Percentiles rank a stretch among this genome's conserved stretches.
phyloP scores from a whole-genome alignment of 2,329 filamentous ascomycete species.

The Cordyceps pruinosa region DNA sequence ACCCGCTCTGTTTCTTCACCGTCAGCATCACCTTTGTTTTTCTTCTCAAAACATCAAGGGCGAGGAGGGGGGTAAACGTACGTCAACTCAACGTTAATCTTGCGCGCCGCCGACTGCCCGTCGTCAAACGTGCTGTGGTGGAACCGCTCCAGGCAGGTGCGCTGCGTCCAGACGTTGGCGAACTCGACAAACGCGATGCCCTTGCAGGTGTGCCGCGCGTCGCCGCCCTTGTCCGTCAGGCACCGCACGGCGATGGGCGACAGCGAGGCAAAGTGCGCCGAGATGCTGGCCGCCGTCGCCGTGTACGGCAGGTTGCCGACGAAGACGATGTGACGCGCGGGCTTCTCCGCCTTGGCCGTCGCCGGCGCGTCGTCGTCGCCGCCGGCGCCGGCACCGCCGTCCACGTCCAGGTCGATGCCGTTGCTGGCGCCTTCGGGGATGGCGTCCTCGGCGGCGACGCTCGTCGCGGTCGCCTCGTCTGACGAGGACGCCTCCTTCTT shows the following conservation, averaged over 20 bases:
- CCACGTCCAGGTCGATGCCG: constrained; percentile 11
- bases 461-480: constrained; percentile 9
- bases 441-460: constrained; percentile 11
- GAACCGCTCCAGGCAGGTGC: constrained; percentile 83
- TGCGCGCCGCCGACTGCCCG: constrained; percentile 49
- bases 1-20: constrained; percentile 55
- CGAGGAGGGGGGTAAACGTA: constrained; percentile 36
- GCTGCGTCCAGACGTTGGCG: constrained; percentile 77
- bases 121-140: constrained; percentile 75
- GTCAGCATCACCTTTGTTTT: too few relatives aligned
- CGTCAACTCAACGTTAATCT: constrained; percentile 91
- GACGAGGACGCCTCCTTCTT: constrained; percentile 16
- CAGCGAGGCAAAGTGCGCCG: constrained; percentile 71
- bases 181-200: constrained; percentile 90
- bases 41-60: not conserved
- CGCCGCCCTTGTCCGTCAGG: constrained; percentile 58
- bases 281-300: constrained; percentile 63
- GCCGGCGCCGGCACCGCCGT: constrained; percentile 15
- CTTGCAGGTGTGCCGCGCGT: constrained; percentile 53
- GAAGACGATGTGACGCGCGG: constrained; percentile 27
- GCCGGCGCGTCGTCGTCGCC: not conserved
- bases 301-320: constrained; percentile 80
- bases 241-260: constrained; percentile 44
- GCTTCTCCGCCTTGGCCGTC: constrained; percentile 17
- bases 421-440: constrained; percentile 28